phyloP scores from a whole-genome alignment of 148 eudicot genomes.

The Euryodendron excelsum region DNA sequence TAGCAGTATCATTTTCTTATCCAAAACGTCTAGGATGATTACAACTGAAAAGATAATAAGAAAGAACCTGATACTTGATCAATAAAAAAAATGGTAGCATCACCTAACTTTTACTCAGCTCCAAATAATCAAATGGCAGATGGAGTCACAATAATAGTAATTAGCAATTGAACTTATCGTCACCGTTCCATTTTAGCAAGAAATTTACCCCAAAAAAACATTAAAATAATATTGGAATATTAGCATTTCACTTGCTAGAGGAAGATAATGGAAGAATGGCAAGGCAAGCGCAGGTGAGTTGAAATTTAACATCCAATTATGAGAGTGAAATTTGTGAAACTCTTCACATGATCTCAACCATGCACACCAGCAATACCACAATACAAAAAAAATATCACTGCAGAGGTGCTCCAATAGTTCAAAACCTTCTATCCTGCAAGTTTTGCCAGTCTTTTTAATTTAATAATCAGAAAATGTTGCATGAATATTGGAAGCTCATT shows the following conservation, averaged over 20 bases:
- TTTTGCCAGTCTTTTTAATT: not conserved
- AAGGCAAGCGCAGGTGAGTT: not conserved
- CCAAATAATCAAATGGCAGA: not conserved
- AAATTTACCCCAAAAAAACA: too few species aligned
- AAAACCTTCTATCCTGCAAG: not conserved
- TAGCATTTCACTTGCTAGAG: not conserved
- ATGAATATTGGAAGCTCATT: not conserved
- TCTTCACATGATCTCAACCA: too few species aligned
- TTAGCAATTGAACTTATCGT: not conserved
- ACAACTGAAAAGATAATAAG: not conserved
- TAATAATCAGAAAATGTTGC: not conserved
- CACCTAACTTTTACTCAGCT: not conserved
- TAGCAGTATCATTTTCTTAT: not conserved
- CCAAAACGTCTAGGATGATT: not conserved
- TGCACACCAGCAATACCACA: not conserved
- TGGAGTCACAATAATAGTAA: not conserved
- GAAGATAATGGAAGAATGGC: not conserved
- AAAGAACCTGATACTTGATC: not conserved
- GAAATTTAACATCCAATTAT: not conserved
- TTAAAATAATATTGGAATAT: not conserved
- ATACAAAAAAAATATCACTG: too few species aligned
- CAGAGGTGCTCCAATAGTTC: not conserved
- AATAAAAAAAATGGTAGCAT: not conserved
- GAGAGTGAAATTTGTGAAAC: not conserved
- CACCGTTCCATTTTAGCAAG: not conserved